Evolutionary conservation across 352 stramenopile species (phyloP), one percentile per base, ranked within the genome.

Genomic region (Pythium chondricola): DNA sequence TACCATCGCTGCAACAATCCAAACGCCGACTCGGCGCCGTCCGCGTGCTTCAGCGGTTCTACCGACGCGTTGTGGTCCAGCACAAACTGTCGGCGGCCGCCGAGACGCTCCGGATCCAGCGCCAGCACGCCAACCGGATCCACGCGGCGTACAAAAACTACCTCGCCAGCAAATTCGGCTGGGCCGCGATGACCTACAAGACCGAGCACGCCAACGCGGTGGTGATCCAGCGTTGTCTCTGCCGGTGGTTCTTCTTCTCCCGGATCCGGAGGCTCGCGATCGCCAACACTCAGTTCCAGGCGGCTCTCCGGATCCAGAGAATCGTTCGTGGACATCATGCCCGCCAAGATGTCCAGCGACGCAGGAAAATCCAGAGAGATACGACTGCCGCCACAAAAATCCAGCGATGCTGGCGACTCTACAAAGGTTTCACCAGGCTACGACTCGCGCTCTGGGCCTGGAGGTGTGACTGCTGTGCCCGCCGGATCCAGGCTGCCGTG

Each of bases 111-210:
- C 17, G 46, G 8, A 20, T 49, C 4, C 47, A 70, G 24, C 38
- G 33, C 7, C 43, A 68, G 14, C 46, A 64, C 6, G 71, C 51
- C 13, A 60, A 43, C 4, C 52, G 48, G n/a, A 78, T 85, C 35
- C 65, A 60, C 32, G 36, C 56, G 30, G 71, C 67, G 21, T 88
- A 83, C 52, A 69, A 65, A 32, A 74, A 81, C 49, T 84, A 80
- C 37, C 47, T 81, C 4, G 69, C 67, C 38, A 71, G 68, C 43
- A 88, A 88, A 51, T 85, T 87, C 22, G 69, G 64, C 43, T 88
- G 76, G 76, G 69, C 65, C 2, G 76, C 62, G 4, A 52, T 58
- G 37, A 67, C 62, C 3, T 50, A 70, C 27, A 43, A 56, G 6
- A 52, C 74, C 5, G 68, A 78, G 56, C 69, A 59, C 2, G 44